phyloP scores from a whole-genome alignment of 2,329 filamentous ascomycete species.

The Scedosporium apiospermum region DNA sequence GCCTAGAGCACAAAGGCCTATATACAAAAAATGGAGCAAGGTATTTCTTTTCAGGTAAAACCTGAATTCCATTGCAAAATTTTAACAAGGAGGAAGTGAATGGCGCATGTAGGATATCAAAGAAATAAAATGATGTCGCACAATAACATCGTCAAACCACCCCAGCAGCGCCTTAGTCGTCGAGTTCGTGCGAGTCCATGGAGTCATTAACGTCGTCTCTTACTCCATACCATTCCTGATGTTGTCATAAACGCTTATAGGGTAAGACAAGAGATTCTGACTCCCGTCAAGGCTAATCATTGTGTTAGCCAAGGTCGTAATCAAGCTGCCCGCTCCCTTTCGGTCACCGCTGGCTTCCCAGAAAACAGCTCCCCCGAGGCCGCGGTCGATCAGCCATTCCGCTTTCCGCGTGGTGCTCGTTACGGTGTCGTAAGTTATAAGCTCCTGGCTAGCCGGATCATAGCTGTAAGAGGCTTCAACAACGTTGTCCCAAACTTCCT shows the following conservation, averaged over 20 bases:
- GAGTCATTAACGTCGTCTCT: not conserved
- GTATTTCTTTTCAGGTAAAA: not conserved
- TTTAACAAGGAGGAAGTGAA: not conserved
- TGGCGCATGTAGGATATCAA: not conserved
- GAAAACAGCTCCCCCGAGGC: slow-evolving; percentile 70
- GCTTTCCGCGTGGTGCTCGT: slow-evolving; percentile 51
- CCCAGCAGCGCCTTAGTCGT: not conserved
- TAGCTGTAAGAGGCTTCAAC: slow-evolving; percentile 64
- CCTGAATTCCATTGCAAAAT: no score
- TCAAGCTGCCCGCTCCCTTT: slow-evolving; percentile 43
- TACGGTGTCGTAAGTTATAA: slow-evolving; percentile 63
- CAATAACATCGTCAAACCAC: not conserved
- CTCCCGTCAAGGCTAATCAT: slow-evolving; percentile 39
- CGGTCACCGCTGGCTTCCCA: slow-evolving; percentile 72
- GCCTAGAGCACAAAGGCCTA: not conserved
- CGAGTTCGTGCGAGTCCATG: no score
- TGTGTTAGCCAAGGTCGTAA: slow-evolving; percentile 36
- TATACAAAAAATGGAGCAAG: not conserved
- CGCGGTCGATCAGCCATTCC: slow-evolving; percentile 47
- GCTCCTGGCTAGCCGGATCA: slow-evolving; percentile 43
- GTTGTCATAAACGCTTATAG: slow-evolving; percentile 49
- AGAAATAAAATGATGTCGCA: not conserved
- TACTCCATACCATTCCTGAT: slow-evolving; percentile 30
- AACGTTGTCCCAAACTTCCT: slow-evolving; percentile 44
- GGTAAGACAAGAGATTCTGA: slow-evolving; percentile 45